Conservation (phyloP, 352 stramenopile genomes). For the Globisporangium spinosum region DNA sequence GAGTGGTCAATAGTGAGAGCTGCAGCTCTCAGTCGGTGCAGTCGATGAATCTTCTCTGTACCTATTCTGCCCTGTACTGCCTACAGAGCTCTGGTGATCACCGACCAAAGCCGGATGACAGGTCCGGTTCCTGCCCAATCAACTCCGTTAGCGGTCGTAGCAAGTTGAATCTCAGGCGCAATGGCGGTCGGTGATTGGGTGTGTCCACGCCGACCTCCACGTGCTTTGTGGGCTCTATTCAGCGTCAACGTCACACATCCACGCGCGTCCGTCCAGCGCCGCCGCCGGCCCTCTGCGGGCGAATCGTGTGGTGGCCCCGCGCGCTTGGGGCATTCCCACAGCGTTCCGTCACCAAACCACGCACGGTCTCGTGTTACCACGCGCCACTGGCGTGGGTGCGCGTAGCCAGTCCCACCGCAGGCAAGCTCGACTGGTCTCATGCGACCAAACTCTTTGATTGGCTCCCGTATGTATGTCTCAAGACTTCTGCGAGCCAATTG, state of each 20-base stretch:
- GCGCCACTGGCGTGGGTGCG: constrained; percentile 3
- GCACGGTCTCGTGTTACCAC: constrained; percentile 11
- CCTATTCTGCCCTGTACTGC: background rate
- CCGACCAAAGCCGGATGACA: constrained; percentile 10
- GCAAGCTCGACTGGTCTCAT: constrained; percentile 15
- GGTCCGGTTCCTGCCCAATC: constrained; percentile 2
- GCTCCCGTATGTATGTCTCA: constrained; percentile 10
- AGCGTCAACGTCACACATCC: background rate
- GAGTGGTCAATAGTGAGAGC: constrained; percentile 5
- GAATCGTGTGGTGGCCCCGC: constrained; percentile 5
- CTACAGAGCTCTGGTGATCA: constrained; percentile 1
- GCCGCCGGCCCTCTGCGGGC: no score
- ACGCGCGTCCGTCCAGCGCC: background rate
- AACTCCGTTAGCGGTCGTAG: background rate
- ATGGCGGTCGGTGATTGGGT: constrained; percentile 5
- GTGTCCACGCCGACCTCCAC: background rate
- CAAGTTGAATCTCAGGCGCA: constrained; percentile 14
- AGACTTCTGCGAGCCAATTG: constrained; percentile 7
- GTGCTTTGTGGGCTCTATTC: background rate
- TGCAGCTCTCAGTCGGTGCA: background rate
- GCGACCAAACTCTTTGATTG: background rate
- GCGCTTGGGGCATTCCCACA: background rate
- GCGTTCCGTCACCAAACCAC: background rate
- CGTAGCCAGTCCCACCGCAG: background rate
- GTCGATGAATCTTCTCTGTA: constrained; percentile 1